Evolutionary conservation across 2,329 filamentous ascomycete species (phyloP), one percentile per base, ranked within the genome.

Genomic region (Pseudocercospora musae): DNA sequence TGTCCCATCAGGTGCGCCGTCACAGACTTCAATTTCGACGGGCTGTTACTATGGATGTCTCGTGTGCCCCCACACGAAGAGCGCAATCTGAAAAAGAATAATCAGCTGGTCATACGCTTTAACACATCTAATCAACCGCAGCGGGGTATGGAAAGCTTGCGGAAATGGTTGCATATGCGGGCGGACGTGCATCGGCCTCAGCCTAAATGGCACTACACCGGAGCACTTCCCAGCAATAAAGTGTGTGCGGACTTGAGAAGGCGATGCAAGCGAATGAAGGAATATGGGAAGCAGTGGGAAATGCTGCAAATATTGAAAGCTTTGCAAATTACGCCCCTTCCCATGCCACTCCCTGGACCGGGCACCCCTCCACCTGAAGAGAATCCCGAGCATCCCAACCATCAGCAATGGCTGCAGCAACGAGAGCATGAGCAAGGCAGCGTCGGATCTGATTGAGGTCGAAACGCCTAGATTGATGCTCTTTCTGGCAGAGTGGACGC

Each of bases 1-100:
- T 73, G 72, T 58, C 66, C 66, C 9, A 74, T 74, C 57, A 62
- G 62, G 46, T 70, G 69, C 60, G 65, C 64, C 23, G 63, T 74
- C 58, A 73, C 71, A 23, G 72, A 74, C 62, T 73, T 74, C 66
- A 68, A 72, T 62, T 74, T 74, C 62, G 66, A 68, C 46, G 69
- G 70, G 13, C 55, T 74, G 50, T 68, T 73, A 52, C 62, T 63
- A 9, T 74, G 71, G 70, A 67, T 73, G 52, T 42, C 57, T 13
- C 68, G 71, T 25, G 69, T 74, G 31, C 72, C 72, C 20, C 68
- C 71, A 9, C 55, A 69, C 33, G 64, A 72, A 48, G 64, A 72
- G 37, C 61, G 58, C 54, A 69, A 70, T 46, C 63, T 74, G 29
- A 61, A 60, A 48, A 74, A 72, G 64, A 73, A 74, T 54, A 55